phyloP scores from a whole-genome alignment of 768 basidiomycete species.

The Coprinopsis marcescibilis region DNA sequence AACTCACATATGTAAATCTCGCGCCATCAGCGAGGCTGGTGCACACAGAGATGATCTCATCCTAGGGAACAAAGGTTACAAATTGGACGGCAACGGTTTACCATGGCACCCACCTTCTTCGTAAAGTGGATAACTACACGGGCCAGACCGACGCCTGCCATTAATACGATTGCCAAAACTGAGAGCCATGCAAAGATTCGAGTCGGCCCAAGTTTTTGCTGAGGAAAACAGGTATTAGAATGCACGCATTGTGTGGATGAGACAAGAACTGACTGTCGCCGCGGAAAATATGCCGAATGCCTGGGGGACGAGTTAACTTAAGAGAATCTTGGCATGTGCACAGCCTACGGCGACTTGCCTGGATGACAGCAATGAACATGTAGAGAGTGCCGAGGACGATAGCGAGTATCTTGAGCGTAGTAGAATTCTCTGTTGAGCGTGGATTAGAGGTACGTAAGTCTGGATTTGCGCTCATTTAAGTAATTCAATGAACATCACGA shows the following conservation, averaged over 20 bases:
- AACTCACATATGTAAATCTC: conserved; percentile 32
- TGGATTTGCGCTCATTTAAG: neutral
- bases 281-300: conserved; percentile 50
- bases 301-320: conserved; percentile 14
- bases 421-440: conserved; percentile 26
- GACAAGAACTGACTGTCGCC: conserved; percentile 34
- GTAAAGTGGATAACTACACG: conserved; percentile 61
- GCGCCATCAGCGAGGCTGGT: conserved; percentile 29
- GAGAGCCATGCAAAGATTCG: conserved; percentile 53
- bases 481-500: conserved; percentile 18
- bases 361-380: conserved; percentile 43
- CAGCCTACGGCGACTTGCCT: conserved; percentile 23
- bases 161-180: conserved; percentile 38
- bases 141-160: conserved; percentile 47
- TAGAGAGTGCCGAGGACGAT: conserved; percentile 59
- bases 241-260: neutral
- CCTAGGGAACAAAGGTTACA: conserved; percentile 27
- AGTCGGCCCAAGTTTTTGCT: conserved; percentile 53
- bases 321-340: neutral
- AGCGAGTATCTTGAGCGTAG: conserved; percentile 46
- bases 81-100: neutral
- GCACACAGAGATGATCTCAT: conserved; percentile 55
- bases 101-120: conserved; percentile 46
- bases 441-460: neutral
- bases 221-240: conserved; percentile 1